Base-by-base conservation (phyloP, 2,329 filamentous ascomycete species). In the Scytalidium sp. region DNA sequence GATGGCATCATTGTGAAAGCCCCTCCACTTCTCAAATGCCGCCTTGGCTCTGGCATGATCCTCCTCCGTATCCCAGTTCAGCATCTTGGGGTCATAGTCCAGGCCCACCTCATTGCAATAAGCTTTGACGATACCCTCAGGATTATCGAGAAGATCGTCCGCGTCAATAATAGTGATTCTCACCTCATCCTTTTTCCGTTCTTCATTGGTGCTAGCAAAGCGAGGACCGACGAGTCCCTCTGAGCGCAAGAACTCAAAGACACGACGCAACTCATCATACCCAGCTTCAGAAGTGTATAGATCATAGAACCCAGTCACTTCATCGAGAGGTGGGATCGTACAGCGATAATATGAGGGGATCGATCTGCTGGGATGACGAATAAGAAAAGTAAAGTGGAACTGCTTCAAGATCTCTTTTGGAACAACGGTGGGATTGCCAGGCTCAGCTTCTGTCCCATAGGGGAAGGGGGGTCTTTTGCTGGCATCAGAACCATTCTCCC, bases 271-370 rank as follows among this genome's bases (percentile, higher is more conserved):
- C 75, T 99, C 94, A 55, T 82, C 79, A 69, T 97, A 97, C 20
- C 94, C 94, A 36, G 92, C 90, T 73, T 97, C 94, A 49, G 78
- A 83, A 36, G 90, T 87, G 74, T 92, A 85, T 75, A 96, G 97
- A 64, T 90, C 75, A 68, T 87, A 77, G 74, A 95, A 97, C 7
- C 90, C 90, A 0, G 93, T 97, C 54, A 90, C 72, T 43, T 86
- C 75, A 64, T 88, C 84, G 50, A 97, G 78, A 0, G 94, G 94
- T 13, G 94, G 92, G 47, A 96, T 81, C 45, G 90, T 96, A 79
- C 93, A 97, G 60, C 93, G 87, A 78, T 87, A 96, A 75, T 93
- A 97, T 43, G 90, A 96, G 7, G 94, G 94, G 57, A 97, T 92
- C 61, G 89, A 88, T 65, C 84, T 84, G 61, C 90, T 84, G n/a